Conservation (phyloP, 2,329 filamentous ascomycete genomes). For the Colletotrichum limetticola region DNA sequence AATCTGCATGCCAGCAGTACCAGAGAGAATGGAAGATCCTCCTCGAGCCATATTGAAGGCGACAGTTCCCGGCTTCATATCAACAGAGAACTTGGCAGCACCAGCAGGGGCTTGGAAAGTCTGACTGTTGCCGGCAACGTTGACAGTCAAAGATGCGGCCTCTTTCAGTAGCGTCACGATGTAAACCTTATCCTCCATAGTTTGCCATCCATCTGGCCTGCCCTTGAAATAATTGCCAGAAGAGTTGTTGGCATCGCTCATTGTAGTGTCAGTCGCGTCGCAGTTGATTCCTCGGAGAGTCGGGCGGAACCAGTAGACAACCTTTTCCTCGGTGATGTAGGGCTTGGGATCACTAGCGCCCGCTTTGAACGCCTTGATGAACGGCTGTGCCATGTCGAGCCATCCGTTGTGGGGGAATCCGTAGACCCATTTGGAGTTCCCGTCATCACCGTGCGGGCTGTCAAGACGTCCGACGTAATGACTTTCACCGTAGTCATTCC, state of each 20-base stretch:
- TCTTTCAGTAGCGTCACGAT: background rate
- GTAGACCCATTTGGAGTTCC: constrained; percentile 60
- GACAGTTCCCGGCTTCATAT: background rate
- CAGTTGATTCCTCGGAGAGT: background rate
- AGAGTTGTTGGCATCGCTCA: background rate
- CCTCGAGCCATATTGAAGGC: background rate
- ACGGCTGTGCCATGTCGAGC: constrained; percentile 64
- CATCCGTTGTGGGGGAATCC: constrained; percentile 60
- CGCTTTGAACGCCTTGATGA: constrained; percentile 63
- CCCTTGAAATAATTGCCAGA: background rate
- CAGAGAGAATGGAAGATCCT: background rate
- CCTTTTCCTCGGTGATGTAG: constrained; percentile 49
- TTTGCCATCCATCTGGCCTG: background rate
- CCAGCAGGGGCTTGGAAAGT: background rate
- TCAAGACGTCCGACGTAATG: constrained; percentile 63
- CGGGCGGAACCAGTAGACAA: background rate
- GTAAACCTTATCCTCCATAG: background rate
- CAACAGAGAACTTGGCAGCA: background rate
- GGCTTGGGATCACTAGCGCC: constrained; percentile 50
- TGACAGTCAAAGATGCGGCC: background rate
- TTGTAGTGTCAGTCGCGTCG: background rate
- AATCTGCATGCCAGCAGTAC: background rate
- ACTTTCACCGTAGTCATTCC: constrained; percentile 64
- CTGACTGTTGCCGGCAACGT: background rate
- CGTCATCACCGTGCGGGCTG: constrained; percentile 51